Conservation (phyloP, 2,329 filamentous ascomycete species). For the Claviceps africana region DNA sequence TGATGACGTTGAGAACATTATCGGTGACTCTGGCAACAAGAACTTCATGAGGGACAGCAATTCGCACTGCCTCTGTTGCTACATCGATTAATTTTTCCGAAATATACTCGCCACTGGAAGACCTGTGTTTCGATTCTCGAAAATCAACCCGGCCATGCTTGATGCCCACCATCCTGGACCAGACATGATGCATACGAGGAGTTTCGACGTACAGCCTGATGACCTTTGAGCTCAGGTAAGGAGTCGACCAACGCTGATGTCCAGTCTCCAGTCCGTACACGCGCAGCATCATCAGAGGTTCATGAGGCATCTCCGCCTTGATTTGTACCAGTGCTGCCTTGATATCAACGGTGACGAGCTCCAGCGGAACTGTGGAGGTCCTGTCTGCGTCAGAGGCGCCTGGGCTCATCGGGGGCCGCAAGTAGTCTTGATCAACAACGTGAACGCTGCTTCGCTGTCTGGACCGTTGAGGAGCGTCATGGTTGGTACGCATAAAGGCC, state of each 20-base stretch:
- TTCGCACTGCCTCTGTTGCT: slow-evolving; percentile 67
- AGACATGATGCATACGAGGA: slow-evolving; percentile 67
- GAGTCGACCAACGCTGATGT: slow-evolving; percentile 73
- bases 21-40: slow-evolving; percentile 85
- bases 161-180: slow-evolving; percentile 75
- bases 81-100: slow-evolving; percentile 78
- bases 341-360: slow-evolving; percentile 70
- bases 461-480: slow-evolving; percentile 21
- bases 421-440: slow-evolving; percentile 10
- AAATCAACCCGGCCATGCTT: slow-evolving; percentile 71
- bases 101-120: slow-evolving; percentile 38
- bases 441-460: slow-evolving; percentile 17
- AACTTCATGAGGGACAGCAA: slow-evolving; percentile 84
- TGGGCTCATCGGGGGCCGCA: slow-evolving; percentile 22
- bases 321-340: slow-evolving; percentile 72
- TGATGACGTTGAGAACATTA: slow-evolving; percentile 77
- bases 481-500: slow-evolving; percentile 46
- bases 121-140: slow-evolving; percentile 59
- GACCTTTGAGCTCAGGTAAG: slow-evolving; percentile 64
- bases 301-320: slow-evolving; percentile 75
- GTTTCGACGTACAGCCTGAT: slow-evolving; percentile 78
- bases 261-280: slow-evolving; percentile 71
- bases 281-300: slow-evolving; percentile 86
- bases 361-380: slow-evolving; percentile 26
- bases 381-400: slow-evolving; percentile 16